Evolutionary conservation across 768 basidiomycete species (phyloP).

Genomic region (Leccinum rimulosum): DNA sequence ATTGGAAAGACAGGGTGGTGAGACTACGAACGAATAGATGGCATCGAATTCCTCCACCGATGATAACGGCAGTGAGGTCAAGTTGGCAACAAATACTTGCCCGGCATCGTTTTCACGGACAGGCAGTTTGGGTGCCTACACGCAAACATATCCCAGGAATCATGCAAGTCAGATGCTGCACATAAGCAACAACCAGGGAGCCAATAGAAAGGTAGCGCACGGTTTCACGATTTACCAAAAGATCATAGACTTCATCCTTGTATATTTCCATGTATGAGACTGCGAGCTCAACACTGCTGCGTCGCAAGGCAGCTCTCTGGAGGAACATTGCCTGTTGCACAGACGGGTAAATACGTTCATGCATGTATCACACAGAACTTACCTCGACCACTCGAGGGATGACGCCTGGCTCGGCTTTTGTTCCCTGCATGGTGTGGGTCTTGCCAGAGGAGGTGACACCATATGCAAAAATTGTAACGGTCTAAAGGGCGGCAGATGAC

Average conservation of each 20-base stretch:
- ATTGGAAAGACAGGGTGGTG: background rate
- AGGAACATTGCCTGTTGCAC: slow-evolving; percentile 56
- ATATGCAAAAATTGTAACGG: slow-evolving; percentile 86
- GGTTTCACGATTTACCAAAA: slow-evolving; percentile 69
- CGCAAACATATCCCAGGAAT: background rate
- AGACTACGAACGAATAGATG: slow-evolving; percentile 43
- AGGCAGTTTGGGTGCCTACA: slow-evolving; percentile 51
- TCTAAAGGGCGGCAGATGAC: slow-evolving; percentile 39
- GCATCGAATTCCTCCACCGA: slow-evolving; percentile 46
- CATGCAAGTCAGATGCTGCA: background rate
- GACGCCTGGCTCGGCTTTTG: slow-evolving; percentile 68
- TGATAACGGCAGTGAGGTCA: slow-evolving; percentile 38
- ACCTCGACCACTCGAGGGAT: slow-evolving; percentile 82
- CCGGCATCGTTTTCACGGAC: slow-evolving; percentile 52
- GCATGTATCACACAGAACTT: slow-evolving; percentile 16
- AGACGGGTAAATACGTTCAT: background rate
- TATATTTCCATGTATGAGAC: slow-evolving; percentile 90
- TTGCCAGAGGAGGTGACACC: slow-evolving; percentile 91
- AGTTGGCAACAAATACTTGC: slow-evolving; percentile 54
- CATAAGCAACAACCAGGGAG: background rate
- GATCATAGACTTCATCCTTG: slow-evolving; percentile 87
- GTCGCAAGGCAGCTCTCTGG: slow-evolving; percentile 38
- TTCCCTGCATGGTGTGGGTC: slow-evolving; percentile 93
- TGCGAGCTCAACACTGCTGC: slow-evolving; percentile 45
- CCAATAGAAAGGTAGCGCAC: slow-evolving; percentile 38